phyloP scores from a whole-genome alignment of 106 monocot species.

The Dendrobium officinale region DNA sequence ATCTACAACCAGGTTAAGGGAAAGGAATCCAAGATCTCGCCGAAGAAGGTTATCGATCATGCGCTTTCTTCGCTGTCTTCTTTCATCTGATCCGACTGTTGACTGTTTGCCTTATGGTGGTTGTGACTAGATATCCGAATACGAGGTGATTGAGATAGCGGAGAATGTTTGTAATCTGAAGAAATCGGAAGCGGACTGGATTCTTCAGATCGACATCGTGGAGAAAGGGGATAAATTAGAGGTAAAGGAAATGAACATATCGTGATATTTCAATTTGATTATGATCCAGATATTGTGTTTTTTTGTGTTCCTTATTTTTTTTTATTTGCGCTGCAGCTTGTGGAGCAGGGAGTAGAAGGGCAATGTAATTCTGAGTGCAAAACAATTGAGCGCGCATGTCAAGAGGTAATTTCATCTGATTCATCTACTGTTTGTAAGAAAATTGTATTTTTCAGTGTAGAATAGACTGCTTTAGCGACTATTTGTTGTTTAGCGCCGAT shows the following conservation, averaged over 20 bases:
- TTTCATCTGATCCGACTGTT: conserved; percentile 3
- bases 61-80: neutral
- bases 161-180: conserved; percentile 98
- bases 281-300: neutral
- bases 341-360: conserved; percentile 87
- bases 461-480: neutral
- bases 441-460: neutral
- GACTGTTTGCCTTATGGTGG: neutral
- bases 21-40: conserved; percentile 53
- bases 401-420: conserved; percentile 45
- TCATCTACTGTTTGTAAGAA: neutral
- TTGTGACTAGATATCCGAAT: conserved; percentile 69
- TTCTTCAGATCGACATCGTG: conserved; percentile 87
- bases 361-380: conserved; percentile 93
- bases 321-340: conserved; percentile 52
- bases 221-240: conserved; percentile 87
- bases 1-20: conserved; percentile 57
- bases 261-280: neutral
- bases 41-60: conserved; percentile 46
- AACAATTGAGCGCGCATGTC: conserved; percentile 91
- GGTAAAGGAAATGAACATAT: conserved; percentile 26
- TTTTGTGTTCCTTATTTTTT: neutral
- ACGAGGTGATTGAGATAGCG: conserved; percentile 87
- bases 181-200: conserved; percentile 98
- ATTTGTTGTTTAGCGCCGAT: neutral